These are phyloP conservation scores for Prinsepia uniflora DNA, from an alignment of 306 rosid genomes.

Conservation along the genomic window DNA sequence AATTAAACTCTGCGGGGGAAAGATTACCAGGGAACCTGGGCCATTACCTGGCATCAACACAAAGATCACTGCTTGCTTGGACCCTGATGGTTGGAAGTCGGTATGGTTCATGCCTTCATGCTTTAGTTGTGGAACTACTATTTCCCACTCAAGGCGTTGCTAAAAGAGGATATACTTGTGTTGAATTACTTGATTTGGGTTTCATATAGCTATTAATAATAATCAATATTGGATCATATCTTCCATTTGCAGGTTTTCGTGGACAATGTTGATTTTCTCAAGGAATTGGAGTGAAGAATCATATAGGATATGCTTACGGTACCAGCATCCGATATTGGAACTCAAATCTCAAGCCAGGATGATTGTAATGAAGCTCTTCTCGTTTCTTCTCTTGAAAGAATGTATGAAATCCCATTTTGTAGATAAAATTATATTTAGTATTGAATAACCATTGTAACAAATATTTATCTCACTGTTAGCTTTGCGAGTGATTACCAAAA, in stretches of 20 bases:
- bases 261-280: slow-evolving; percentile 76
- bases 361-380: slow-evolving; percentile 13
- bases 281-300: slow-evolving; percentile 61
- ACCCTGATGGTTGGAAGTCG: slow-evolving; percentile 97
- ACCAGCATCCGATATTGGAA: slow-evolving; percentile 21
- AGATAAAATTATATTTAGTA: slow-evolving; percentile 40
- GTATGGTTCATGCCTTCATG: slow-evolving; percentile 42
- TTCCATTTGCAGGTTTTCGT: slow-evolving; percentile 72
- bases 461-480: slow-evolving; percentile 5
- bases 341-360: slow-evolving; percentile 28
- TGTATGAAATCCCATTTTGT: slow-evolving; percentile 47
- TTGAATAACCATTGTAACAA: slow-evolving; percentile 25
- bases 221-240: not conserved
- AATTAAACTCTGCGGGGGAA: slow-evolving; percentile 75
- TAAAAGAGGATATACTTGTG: slow-evolving; percentile 7
- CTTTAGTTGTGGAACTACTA: not conserved
- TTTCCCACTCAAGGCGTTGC: not conserved
- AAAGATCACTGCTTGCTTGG: slow-evolving; percentile 84
- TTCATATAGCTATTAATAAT: not conserved
- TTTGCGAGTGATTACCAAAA: not conserved
- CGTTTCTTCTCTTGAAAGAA: slow-evolving; percentile 17
- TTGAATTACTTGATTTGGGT: slow-evolving; percentile 7
- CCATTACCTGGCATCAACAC: slow-evolving; percentile 77
- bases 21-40: slow-evolving; percentile 83
- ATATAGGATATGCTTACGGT: slow-evolving; percentile 3